Evolutionary conservation across 345 rosid species (phyloP).

Genomic region (Combretum micranthum): DNA sequence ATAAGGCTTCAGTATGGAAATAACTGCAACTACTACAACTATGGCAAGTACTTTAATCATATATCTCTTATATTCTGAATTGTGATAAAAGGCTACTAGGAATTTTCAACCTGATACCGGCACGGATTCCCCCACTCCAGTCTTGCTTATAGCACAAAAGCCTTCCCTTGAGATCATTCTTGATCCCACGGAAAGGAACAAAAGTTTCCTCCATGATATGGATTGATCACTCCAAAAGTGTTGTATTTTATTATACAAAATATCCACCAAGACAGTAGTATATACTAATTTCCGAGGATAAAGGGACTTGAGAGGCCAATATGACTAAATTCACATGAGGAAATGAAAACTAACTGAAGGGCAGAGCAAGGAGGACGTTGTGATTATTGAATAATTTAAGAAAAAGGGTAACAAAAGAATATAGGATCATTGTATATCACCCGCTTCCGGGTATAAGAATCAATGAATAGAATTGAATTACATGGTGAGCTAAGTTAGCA

Average conservation of each 20-base stretch:
- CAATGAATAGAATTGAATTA: too few relatives aligned
- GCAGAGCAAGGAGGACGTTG: not conserved
- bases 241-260: too few relatives aligned
- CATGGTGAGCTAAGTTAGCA: too few relatives aligned
- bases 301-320: constrained; percentile 55
- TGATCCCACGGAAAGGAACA: constrained; percentile 73
- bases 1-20: constrained; percentile 5
- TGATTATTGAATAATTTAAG: not conserved
- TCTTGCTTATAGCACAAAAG: constrained; percentile 74
- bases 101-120: constrained; percentile 51
- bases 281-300: not conserved
- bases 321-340: constrained; percentile 11
- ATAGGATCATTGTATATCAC: too few relatives aligned
- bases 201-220: constrained; percentile 66
- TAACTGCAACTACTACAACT: too few relatives aligned
- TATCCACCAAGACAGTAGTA: constrained; percentile 4
- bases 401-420: too few relatives aligned
- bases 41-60: too few relatives aligned
- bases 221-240: constrained; percentile 8
- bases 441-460: too few relatives aligned
- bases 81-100: not conserved
- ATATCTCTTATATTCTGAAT: too few relatives aligned
- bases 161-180: constrained; percentile 61
- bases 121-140: constrained; percentile 61
- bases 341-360: constrained; percentile 3